These are phyloP conservation scores for Claviceps maximensis DNA, from an alignment of 2,329 filamentous ascomycete species.

Conservation along the genomic window DNA sequence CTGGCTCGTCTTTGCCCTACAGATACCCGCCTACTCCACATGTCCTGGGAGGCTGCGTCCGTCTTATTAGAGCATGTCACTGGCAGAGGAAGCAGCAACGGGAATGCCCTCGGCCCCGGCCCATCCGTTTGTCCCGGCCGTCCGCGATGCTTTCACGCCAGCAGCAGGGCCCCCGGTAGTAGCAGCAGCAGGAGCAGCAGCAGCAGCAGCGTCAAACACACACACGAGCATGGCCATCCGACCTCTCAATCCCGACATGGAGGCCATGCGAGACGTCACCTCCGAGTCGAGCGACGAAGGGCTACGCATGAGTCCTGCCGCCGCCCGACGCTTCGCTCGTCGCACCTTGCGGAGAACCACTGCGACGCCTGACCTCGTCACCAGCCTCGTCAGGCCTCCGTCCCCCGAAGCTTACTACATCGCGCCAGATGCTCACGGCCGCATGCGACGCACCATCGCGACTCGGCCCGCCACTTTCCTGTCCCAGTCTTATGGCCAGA, in stretches of 20 bases:
- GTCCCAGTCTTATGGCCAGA: slow-evolving; percentile 7
- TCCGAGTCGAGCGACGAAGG: slow-evolving; percentile 26
- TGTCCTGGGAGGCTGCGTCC: neutral
- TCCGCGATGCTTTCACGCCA: neutral
- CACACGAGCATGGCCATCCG: neutral
- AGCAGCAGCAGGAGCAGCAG: neutral
- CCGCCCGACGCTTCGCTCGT: slow-evolving; percentile 22
- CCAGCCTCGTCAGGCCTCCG: slow-evolving; percentile 24
- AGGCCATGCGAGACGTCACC: slow-evolving; percentile 8
- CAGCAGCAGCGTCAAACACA: neutral
- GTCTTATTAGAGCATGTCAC: slow-evolving; percentile 4
- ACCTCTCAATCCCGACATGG: neutral
- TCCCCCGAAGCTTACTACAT: slow-evolving; percentile 24
- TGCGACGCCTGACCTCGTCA: slow-evolving; percentile 27
- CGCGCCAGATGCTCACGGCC: slow-evolving; percentile 14
- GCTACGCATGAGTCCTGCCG: slow-evolving; percentile 20
- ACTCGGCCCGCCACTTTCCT: slow-evolving; percentile 4
- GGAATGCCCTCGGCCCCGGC: neutral
- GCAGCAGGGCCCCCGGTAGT: no score
- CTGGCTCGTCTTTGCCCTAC: neutral
- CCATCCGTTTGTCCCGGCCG: no score
- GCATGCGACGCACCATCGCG: slow-evolving; percentile 10
- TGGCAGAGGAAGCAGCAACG: neutral
- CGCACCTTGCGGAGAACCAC: slow-evolving; percentile 21
- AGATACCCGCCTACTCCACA: neutral